Evolutionary conservation across 164 flowering plant genomes (phyloP), one percentile per base, ranked within the genome.

Genomic region (Vitis cinerea): DNA sequence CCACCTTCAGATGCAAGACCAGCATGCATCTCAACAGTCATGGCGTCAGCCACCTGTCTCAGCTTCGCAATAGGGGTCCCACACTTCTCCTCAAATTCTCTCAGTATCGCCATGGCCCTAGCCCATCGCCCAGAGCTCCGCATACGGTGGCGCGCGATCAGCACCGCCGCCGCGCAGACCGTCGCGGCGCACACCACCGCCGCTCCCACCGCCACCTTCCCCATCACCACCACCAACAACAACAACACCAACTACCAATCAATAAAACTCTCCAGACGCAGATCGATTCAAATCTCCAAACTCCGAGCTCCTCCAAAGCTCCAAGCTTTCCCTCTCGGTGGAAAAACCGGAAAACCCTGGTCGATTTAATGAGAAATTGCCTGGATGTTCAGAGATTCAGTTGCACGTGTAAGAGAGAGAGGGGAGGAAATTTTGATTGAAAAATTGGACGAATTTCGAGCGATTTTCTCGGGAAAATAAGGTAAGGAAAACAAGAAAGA

Each of bases 1-100:
- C 98, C 97, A 15, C 96, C 97, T 54, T 95, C 99, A 5, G 97
- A 93, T 1, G 95, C 97, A 31, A 95, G 86, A 10, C 99, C 99
- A 8, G 97, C 97, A 61, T 87, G 94, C 99, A 95, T 95, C 87
- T 95, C 99, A 9, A 88, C 98, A 8, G 88, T 75, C 94, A 93
- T 88, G 23, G 98, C 98, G 59, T 91, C 98, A 0, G 97, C 99
- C 66, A 95, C 86, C 77, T 85, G 97, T 57, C 83, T 78, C 12
- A 95, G 85, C 79, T 87, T 91, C 58, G 65, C 76, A n/a, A 83
- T 74, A 2, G 90, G 90, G 15, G 93, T 82, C 54, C 68, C 91
- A 71, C 88, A 85, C 78, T 86, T 87, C 37, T 87, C 97, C 73
- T 95, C 93, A 6, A 91, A 77, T 67, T 93, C 99, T 65, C 64